A percentile compares a stretch with the other conserved stretches of the same genome.
phyloP scores from a whole-genome alignment of 768 basidiomycete genomes.

The Amyloporia xantha region DNA sequence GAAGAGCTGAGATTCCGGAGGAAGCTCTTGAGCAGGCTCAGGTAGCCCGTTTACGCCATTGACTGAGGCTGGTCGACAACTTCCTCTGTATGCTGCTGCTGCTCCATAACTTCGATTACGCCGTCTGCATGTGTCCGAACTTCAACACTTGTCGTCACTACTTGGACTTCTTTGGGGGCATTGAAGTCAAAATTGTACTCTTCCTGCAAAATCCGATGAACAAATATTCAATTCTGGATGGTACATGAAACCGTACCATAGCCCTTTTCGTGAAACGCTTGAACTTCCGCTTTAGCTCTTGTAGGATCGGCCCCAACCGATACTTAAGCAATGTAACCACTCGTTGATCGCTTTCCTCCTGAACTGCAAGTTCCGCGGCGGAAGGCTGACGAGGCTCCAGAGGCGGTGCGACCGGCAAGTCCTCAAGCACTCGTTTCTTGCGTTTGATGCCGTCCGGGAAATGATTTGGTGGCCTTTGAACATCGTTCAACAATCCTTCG shows the following conservation, averaged over 20 bases:
- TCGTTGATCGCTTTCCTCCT: constrained; percentile 76
- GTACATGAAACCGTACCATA: constrained; percentile 40
- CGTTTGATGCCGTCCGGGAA: constrained; percentile 88
- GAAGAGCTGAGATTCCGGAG: constrained; percentile 48
- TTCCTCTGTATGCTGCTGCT: constrained; percentile 23
- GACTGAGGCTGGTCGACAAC: constrained; percentile 13
- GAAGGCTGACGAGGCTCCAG: constrained; percentile 79
- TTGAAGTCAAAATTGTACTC: constrained; percentile 57
- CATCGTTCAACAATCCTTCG: constrained; percentile 56
- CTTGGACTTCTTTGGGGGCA: constrained; percentile 25
- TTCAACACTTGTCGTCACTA: constrained; percentile 32
- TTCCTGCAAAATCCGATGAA: constrained; percentile 39
- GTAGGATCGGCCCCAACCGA: constrained; percentile 84
- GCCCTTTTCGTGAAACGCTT: constrained; percentile 84
- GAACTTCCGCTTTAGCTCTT: constrained; percentile 87
- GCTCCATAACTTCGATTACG: constrained; percentile 36
- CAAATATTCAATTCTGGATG: neutral
- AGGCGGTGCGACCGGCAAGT: constrained; percentile 83
- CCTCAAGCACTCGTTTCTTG: constrained; percentile 78
- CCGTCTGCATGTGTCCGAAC: constrained; percentile 35
- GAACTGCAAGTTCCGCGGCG: constrained; percentile 72
- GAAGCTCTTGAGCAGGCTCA: constrained; percentile 26
- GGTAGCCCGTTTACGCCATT: constrained; percentile 30
- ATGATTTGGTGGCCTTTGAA: constrained; percentile 71
- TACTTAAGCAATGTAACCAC: constrained; percentile 79